phyloP scores from a whole-genome alignment of 495 filamentous ascomycete species.

The Pyronema omphalodes region DNA sequence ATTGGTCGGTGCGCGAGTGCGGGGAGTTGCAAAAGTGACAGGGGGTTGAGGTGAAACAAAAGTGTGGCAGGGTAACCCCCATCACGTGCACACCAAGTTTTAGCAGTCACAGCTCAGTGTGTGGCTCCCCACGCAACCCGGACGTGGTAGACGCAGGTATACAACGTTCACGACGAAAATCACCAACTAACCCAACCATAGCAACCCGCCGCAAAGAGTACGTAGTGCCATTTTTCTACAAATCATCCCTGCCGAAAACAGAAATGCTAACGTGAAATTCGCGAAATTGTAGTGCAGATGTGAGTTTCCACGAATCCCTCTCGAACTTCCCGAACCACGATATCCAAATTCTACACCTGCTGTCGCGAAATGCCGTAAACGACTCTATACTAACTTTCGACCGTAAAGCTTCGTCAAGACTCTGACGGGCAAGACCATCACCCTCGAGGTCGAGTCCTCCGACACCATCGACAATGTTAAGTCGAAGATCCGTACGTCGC shows the following conservation, averaged over 20 bases:
- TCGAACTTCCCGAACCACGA: slow-evolving; percentile 5
- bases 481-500: slow-evolving; percentile 43
- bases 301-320: slow-evolving; percentile 30
- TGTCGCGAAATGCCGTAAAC: slow-evolving; percentile 11
- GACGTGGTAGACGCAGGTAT: neutral
- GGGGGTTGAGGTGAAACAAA: too few relatives aligned
- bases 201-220: slow-evolving; percentile 39
- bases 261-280: slow-evolving; percentile 20
- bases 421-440: slow-evolving; percentile 99
- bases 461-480: slow-evolving; percentile 99
- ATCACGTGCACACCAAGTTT: neutral
- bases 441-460: slow-evolving; percentile 95
- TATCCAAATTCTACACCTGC: slow-evolving; percentile 11
- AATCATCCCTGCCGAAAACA: neutral
- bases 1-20: too few relatives aligned
- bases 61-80: too few relatives aligned
- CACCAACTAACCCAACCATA: slow-evolving; percentile 19
- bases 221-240: slow-evolving; percentile 20
- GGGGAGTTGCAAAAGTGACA: too few relatives aligned
- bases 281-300: slow-evolving; percentile 51
- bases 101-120: neutral
- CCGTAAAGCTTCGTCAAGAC: slow-evolving; percentile 77
- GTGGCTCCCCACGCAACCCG: neutral
- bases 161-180: slow-evolving; percentile 7
- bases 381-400: slow-evolving; percentile 13